These are phyloP conservation scores for Didymosphaeria variabile DNA, from an alignment of 2,329 filamentous ascomycete genomes.

Conservation along the genomic window DNA sequence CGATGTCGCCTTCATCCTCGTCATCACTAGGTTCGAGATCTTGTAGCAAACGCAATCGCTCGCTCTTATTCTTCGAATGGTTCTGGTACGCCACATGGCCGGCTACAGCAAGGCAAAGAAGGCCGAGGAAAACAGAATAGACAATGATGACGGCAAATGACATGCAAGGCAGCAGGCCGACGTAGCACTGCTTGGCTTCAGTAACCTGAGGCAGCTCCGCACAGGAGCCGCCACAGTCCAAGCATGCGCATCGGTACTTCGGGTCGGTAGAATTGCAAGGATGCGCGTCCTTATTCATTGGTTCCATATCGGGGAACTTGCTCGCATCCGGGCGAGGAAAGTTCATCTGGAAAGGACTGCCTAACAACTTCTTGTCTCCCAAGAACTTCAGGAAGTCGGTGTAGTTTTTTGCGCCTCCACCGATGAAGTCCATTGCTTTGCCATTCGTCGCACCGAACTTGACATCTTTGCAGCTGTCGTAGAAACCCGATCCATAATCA, in stretches of 20 bases:
- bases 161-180: constrained; percentile 88
- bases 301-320: constrained; percentile 73
- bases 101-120: constrained; percentile 71
- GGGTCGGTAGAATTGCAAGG: constrained; percentile 90
- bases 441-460: constrained; percentile 96
- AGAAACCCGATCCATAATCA: constrained; percentile 86
- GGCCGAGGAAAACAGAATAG: constrained; percentile 78
- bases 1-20: constrained; percentile 89
- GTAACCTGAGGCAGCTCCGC: constrained; percentile 81
- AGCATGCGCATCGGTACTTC: constrained; percentile 87
- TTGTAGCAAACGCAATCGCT: constrained; percentile 85
- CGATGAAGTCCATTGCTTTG: constrained; percentile 94
- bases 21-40: constrained; percentile 87
- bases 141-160: constrained; percentile 91
- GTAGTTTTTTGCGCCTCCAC: constrained; percentile 92
- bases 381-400: constrained; percentile 88
- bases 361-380: constrained; percentile 87
- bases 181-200: constrained; percentile 75
- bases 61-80: constrained; percentile 77
- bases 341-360: constrained; percentile 98
- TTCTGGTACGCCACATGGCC: constrained; percentile 80
- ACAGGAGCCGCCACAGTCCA: constrained; percentile 89
- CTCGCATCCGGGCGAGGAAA: constrained; percentile 72
- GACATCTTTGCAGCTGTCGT: constrained; percentile 97
- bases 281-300: constrained; percentile 77